These are phyloP conservation scores for Bacterosira constricta DNA, from an alignment of 108 stramenopile species.

Conservation along the genomic window DNA sequence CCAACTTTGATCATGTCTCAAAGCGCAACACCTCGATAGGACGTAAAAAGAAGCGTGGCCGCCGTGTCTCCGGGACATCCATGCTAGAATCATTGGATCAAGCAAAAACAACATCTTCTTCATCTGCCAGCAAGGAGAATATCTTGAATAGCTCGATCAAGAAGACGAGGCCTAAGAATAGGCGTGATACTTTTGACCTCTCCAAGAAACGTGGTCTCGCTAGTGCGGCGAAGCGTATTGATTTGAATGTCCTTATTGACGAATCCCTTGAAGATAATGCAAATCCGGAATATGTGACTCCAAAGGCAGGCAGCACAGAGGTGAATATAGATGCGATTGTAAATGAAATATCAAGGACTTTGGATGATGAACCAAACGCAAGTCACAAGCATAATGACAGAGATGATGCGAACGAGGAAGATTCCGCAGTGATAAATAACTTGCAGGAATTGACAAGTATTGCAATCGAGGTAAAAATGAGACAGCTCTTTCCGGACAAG, in stretches of 20 bases:
- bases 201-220: slow-evolving; percentile 17
- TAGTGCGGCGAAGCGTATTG: neutral
- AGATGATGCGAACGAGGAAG: neutral
- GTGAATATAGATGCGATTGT: neutral
- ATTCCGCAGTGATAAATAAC: neutral
- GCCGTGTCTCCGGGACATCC: too few species aligned
- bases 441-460: slow-evolving; percentile 11
- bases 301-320: neutral
- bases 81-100: neutral
- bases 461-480: slow-evolving; percentile 27
- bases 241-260: neutral
- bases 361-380: neutral
- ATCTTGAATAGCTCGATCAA: neutral
- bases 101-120: too few species aligned
- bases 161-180: slow-evolving; percentile 3
- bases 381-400: neutral
- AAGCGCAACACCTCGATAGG: neutral
- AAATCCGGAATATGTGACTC: slow-evolving; percentile 1
- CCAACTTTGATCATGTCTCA: neutral
- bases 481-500: slow-evolving; percentile 20
- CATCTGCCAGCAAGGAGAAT: neutral
- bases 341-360: neutral
- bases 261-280: neutral
- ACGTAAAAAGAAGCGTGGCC: neutral
- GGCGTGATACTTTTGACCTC: slow-evolving; percentile 43